These are phyloP conservation scores for Teunomyces panamensis DNA, from an alignment of 805 yeast species.

Conservation along the genomic window DNA sequence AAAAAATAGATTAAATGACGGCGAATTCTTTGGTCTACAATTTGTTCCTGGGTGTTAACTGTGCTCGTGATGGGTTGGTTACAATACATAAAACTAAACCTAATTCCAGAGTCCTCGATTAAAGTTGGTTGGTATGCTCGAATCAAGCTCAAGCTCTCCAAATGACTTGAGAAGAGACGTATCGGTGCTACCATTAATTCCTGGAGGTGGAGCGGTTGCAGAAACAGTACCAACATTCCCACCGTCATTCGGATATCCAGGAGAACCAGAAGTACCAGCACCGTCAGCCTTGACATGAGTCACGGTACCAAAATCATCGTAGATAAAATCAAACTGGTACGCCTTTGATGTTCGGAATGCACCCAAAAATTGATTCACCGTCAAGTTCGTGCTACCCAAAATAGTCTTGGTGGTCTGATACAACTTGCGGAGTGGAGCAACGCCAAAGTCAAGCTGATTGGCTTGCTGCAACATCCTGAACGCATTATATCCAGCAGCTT, in stretches of 20 bases:
- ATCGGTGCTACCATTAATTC: background rate
- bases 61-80: background rate
- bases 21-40: background rate
- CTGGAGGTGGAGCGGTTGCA: no score
- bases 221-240: no score
- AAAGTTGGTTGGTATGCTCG: background rate
- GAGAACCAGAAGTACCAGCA: background rate
- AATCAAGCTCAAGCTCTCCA: slow-evolving; percentile 2
- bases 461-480: slow-evolving; percentile 32
- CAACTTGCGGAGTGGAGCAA: slow-evolving; percentile 31
- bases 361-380: slow-evolving; percentile 31
- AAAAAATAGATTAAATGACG: no score
- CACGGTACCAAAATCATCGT: slow-evolving; percentile 47
- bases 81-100: background rate
- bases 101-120: slow-evolving; percentile 4
- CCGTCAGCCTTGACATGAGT: slow-evolving; percentile 34
- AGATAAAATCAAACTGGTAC: slow-evolving; percentile 40
- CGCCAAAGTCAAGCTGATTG: slow-evolving; percentile 35
- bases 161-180: slow-evolving; percentile 1
- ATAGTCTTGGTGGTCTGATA: slow-evolving; percentile 30
- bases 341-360: slow-evolving; percentile 23
- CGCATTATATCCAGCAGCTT: slow-evolving; percentile 41
- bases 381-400: slow-evolving; percentile 25
- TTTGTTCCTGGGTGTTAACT: background rate
- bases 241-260: no score